Base-by-base conservation (phyloP, 164 flowering plant species). In the Tetracentron sinense region DNA sequence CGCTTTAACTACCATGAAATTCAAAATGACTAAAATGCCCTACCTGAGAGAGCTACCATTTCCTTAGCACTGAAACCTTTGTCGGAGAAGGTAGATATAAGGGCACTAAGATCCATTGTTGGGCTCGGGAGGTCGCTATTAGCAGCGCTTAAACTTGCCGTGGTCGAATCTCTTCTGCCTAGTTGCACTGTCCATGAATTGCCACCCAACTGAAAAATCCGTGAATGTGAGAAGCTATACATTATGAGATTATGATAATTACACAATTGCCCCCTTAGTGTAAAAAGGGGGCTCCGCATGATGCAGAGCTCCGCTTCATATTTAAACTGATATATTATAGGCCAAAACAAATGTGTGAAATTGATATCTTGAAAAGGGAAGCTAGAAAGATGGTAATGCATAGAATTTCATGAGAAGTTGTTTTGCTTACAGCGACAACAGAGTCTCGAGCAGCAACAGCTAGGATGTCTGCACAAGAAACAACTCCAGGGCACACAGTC, bases 381-480 rank as follows among this genome's bases (percentile, higher is more conserved):
- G 8, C 6, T 33, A 33, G 8, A 8, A 33, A 33, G 38, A 33
- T 33, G 38, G 38, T 33, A 4, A 33, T 50, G 10, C 1, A 62
- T n/a, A n/a, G n/a, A n/a, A n/a, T n/a, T n/a, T n/a, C n/a, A n/a
- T n/a, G n/a, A n/a, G n/a, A n/a, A n/a, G n/a, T n/a, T n/a, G n/a
- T n/a, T n/a, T n/a, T n/a, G 3, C 72, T 68, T 74, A 77, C 81
- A 0, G 44, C 35, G 31, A 58, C 74, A n/a, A 74, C 75, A 1
- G 85, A 72, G 38, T 82, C 83, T 0, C 83, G 74, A 51, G 83
- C 79, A 22, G 80, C 79, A 59, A 82, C 68, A 1, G 83, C 76
- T 3, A 80, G 55, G 47, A 78, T 80, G 20, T 80, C 86, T 7
- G 86, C 81, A 60, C 86, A 82, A n/a, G 86, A 80, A 53, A 82